Evolutionary conservation across 495 filamentous ascomycete species (phyloP), one percentile per base, ranked within the genome.

Genomic region (Chaetomidium leptoderma): DNA sequence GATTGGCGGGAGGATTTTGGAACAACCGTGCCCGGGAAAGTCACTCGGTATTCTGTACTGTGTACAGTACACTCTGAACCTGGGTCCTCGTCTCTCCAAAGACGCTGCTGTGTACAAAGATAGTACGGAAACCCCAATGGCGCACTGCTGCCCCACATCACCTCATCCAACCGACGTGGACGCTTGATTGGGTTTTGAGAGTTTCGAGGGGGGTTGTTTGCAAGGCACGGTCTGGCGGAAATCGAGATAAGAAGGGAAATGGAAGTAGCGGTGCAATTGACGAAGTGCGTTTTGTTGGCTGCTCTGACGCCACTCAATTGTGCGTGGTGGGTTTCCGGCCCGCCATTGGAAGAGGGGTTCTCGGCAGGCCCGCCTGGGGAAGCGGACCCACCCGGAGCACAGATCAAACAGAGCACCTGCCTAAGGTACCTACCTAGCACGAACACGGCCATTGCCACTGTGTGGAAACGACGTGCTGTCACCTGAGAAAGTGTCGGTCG

Each of bases 221-320:
- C 40, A 44, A 24, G 21, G 40, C 7, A 37, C 35, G 8, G 35
- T 37, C 8, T 9, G 11, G 8, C 35, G 35, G 19, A 16, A 29
- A 17, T 33, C 27, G 29, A 32, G 45, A 48, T 46, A 46, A 46
- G 44, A 14, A 44, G 19, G 36, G 39, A 26, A 54, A 60, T 62
- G 40, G 49, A 60, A 59, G 44, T 24, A 23, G 36, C 35, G 23
- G 50, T 23, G 17, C 13, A 35, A 39, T n/a, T n/a, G n/a, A n/a
- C n/a, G n/a, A n/a, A 37, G n/a, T 27, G 44, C 24, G 11, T 39
- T 10, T 7, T 6, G 46, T 6, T 32, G 5, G 46, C 13, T 5
- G 55, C 58, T 55, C 60, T 66, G 60, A 63, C 60, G 63, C 63
- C n/a, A n/a, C n/a, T n/a, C n/a, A n/a, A n/a, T n/a, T n/a, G n/a